These are phyloP conservation scores for Entomortierella chlamydospora DNA, from an alignment of 192 early-diverging fungal genomes.

Conservation along the genomic window DNA sequence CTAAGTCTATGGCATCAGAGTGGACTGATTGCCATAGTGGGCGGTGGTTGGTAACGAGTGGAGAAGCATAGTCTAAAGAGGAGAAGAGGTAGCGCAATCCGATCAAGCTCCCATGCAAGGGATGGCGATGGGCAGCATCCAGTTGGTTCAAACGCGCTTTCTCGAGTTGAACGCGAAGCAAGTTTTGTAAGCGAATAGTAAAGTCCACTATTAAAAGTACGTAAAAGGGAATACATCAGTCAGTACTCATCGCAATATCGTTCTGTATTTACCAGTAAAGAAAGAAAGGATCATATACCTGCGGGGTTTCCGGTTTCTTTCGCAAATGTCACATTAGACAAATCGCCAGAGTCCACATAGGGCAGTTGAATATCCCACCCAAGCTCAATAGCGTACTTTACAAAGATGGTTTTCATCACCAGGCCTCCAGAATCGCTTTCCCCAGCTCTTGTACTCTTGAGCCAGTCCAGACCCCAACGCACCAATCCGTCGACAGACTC, in stretches of 20 bases:
- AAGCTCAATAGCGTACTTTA: slow-evolving; percentile 76
- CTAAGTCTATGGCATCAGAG: slow-evolving; percentile 56
- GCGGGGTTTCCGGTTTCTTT: slow-evolving; percentile 32
- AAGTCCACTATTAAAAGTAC: slow-evolving; percentile 57
- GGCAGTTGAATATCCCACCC: slow-evolving; percentile 53
- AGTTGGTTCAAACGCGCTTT: slow-evolving; percentile 60
- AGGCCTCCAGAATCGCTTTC: slow-evolving; percentile 90
- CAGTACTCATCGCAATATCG: neutral
- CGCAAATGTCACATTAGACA: slow-evolving; percentile 12
- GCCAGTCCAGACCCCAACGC: slow-evolving; percentile 68
- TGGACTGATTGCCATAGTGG: slow-evolving; percentile 66
- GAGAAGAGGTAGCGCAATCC: slow-evolving; percentile 70
- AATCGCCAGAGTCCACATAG: slow-evolving; percentile 15
- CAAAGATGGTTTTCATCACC: slow-evolving; percentile 81
- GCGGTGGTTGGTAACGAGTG: slow-evolving; percentile 55
- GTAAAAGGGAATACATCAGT: neutral
- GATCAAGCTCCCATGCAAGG: slow-evolving; percentile 67
- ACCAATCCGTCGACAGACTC: slow-evolving; percentile 65
- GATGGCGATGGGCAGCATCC: slow-evolving; percentile 63
- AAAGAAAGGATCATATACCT: slow-evolving; percentile 19
- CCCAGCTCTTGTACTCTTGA: slow-evolving; percentile 75
- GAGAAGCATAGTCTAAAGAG: slow-evolving; percentile 67
- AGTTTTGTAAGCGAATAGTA: slow-evolving; percentile 60
- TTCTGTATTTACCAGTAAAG: neutral
- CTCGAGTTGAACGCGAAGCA: slow-evolving; percentile 63